Evolutionary conservation across 176 grass and related monocot genomes (phyloP).

Genomic region (Melocanna baccifera): DNA sequence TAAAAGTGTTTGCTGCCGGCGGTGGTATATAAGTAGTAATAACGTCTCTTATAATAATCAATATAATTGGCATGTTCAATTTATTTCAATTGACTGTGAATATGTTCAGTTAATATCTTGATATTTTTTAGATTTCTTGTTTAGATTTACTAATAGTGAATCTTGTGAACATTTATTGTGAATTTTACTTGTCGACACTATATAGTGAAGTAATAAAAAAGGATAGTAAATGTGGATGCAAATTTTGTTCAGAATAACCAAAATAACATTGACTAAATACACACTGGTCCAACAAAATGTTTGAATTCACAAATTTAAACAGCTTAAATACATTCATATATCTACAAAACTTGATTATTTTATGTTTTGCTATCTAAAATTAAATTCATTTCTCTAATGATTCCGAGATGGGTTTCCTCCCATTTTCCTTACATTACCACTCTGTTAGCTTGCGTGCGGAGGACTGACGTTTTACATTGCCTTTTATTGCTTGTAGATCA

Average conservation of each 20-base stretch:
- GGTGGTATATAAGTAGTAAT: background rate
- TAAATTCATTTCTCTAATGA: background rate
- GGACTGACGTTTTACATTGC: background rate
- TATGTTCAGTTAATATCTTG: background rate
- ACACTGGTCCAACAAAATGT: background rate
- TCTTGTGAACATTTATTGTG: background rate
- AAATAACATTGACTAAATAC: background rate
- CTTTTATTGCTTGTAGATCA: slow-evolving; percentile 37
- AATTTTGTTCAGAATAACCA: background rate
- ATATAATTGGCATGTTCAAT: background rate
- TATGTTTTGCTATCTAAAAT: background rate
- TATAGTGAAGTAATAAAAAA: background rate
- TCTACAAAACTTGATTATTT: background rate
- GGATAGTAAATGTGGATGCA: background rate
- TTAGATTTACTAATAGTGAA: background rate
- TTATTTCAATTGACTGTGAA: background rate
- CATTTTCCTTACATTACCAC: background rate
- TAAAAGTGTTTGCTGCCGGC: background rate
- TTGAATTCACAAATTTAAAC: background rate
- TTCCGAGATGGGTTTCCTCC: background rate
- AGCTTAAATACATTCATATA: background rate
- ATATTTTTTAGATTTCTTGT: background rate
- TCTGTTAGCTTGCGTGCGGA: background rate
- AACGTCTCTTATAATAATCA: background rate
- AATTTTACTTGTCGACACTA: background rate